Evolutionary conservation across 179 eudicot species (phyloP).

Genomic region (Dionaea muscipula): DNA sequence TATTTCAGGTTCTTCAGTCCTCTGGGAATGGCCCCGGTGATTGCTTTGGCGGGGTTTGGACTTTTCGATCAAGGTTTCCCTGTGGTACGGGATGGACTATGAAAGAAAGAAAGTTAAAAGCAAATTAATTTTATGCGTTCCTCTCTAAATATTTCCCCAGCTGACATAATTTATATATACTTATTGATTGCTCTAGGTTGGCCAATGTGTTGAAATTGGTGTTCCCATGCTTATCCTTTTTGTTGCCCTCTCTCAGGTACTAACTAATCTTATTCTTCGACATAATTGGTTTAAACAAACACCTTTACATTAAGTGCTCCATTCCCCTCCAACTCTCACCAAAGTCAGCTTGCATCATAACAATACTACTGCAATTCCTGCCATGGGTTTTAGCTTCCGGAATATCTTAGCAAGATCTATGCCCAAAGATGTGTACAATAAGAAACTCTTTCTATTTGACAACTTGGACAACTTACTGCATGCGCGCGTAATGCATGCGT

Average conservation of each 20-base stretch:
- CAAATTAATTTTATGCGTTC: background rate
- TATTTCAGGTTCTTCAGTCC: slow-evolving; percentile 89
- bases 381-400: too few species aligned
- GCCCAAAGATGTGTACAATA: too few species aligned
- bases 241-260: slow-evolving; percentile 83
- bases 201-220: slow-evolving; percentile 90
- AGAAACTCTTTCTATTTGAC: too few species aligned
- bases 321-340: too few species aligned
- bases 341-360: too few species aligned
- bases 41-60: slow-evolving; percentile 84
- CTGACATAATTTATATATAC: background rate
- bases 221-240: slow-evolving; percentile 82
- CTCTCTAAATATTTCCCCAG: background rate
- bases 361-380: too few species aligned
- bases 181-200: slow-evolving; percentile 40
- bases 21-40: slow-evolving; percentile 89
- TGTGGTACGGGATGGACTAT: slow-evolving; percentile 36
- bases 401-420: too few species aligned
- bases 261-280: background rate
- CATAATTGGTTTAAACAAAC: too few species aligned
- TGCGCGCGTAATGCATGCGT: too few species aligned
- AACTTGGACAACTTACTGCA: too few species aligned
- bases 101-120: background rate
- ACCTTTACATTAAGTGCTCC: too few species aligned
- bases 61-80: slow-evolving; percentile 91